Base-by-base conservation (phyloP, 169 alveolate species). In the Plasmodium yoelii region DNA sequence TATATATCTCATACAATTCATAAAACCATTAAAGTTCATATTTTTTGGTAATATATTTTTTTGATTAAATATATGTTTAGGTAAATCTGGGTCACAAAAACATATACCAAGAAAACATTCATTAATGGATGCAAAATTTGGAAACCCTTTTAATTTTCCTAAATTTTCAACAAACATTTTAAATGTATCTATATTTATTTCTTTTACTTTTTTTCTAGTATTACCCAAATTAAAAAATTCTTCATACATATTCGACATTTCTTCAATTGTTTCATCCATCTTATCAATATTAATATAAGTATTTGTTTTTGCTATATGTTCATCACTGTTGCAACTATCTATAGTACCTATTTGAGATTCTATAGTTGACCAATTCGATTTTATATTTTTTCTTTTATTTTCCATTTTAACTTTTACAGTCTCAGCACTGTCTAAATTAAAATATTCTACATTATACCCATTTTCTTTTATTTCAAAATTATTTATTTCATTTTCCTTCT, bases 21-120 rank as follows among this genome's bases (percentile, higher is more conserved):
- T 86, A 39, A 86, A 86, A 39, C 91, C 91, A 53, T 86, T 69
- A 59, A 69, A 86, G 51, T 51, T 86, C 6, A 86, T 42, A 47
- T 68, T 69, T 86, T 71, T 86, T 13, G 91, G 91, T 59, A 86
- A 49, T 10, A 86, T 71, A 28, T 70, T 68, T n/a, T 86, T 55
- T 44, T 86, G 87, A 24, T 8, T 59, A 9, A 69, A 63, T 46
- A 86, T 28, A 59, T 86, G 91, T 59, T 86, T 86, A 42, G 91
- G 91, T 39, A 71, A 24, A 86, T 86, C 86, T 39, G 91, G 91
- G 19, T 86, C 91, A 19, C 87, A 86, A 24, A 86, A 70, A 13
- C 77, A 69, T 28, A 86, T 86, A 42, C 91, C 91, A 28, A 70
- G 60, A 72, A 86, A 86, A 19, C 84, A 70, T 53, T 86, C 91